Conservation (phyloP, 140 eudicot genomes). For the Flaveria floridana region DNA sequence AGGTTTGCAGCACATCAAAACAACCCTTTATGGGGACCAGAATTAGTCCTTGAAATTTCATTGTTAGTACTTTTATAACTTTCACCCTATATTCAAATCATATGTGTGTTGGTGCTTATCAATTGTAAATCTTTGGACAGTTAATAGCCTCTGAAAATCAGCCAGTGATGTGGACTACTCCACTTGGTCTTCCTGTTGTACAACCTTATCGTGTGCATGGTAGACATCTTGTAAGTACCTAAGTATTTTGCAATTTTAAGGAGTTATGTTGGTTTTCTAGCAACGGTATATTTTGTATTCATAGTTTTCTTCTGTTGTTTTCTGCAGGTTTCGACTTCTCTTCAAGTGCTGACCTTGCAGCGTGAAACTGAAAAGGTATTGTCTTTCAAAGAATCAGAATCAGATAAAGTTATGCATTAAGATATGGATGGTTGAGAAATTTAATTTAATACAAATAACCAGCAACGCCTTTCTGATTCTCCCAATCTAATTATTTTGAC, state of each 20-base stretch:
- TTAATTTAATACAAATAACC: not conserved
- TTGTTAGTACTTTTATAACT: not conserved
- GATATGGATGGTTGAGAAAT: not conserved
- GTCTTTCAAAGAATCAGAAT: not conserved
- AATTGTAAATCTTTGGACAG: slow-evolving; percentile 39
- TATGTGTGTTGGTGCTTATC: slow-evolving; percentile 24
- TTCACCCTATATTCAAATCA: slow-evolving; percentile 1
- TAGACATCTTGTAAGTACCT: slow-evolving; percentile 62
- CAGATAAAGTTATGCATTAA: not conserved
- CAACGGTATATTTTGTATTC: not conserved
- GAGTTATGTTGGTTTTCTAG: not conserved
- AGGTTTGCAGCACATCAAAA: no score
- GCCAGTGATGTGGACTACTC: slow-evolving; percentile 92
- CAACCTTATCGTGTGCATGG: slow-evolving; percentile 85
- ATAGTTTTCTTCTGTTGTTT: slow-evolving; percentile 4
- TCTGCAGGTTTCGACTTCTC: slow-evolving; percentile 79
- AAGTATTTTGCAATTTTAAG: slow-evolving; percentile 23
- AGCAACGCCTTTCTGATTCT: no score
- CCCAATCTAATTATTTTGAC: not conserved
- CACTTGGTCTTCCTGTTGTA: slow-evolving; percentile 96
- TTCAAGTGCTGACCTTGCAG: slow-evolving; percentile 73
- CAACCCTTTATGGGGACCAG: no score
- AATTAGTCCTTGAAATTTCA: no score
- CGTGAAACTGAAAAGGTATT: slow-evolving; percentile 85
- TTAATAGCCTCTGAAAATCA: slow-evolving; percentile 82